Conservation (phyloP, 139 green algal species). For the Chlorella sp. region DNA sequence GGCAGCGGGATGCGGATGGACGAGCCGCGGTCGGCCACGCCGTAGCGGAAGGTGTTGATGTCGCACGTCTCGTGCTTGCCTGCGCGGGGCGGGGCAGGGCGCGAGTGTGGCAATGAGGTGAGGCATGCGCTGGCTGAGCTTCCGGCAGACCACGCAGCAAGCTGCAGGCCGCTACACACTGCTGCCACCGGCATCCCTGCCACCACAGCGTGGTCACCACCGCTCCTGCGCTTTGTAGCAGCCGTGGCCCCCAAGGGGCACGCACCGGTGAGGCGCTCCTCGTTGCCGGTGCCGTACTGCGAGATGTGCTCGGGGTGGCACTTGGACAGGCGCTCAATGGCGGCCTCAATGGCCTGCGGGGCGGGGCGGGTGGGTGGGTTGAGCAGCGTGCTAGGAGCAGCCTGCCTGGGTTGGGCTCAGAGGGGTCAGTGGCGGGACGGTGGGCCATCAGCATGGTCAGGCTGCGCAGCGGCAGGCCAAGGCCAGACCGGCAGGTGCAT, state of each 20-base stretch:
- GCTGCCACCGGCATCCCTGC: no score
- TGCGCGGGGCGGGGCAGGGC: not conserved
- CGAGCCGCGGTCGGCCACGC: slow-evolving; percentile 84
- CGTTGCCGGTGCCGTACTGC: slow-evolving; percentile 87
- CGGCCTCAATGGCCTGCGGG: slow-evolving; percentile 68
- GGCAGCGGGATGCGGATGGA: slow-evolving; percentile 91
- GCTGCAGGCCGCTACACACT: no score
- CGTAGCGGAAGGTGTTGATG: slow-evolving; percentile 87
- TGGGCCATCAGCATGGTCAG: no score
- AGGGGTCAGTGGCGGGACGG: no score
- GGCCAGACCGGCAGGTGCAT: no score
- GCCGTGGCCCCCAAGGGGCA: not conserved
- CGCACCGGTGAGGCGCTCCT: slow-evolving; percentile 77
- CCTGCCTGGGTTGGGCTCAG: no score
- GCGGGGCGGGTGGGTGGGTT: no score
- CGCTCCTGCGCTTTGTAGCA: not conserved
- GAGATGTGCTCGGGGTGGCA: slow-evolving; percentile 88
- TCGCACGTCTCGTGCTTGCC: slow-evolving; percentile 88
- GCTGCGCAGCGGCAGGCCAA: no score
- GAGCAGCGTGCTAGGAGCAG: no score
- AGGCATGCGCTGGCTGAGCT: not conserved
- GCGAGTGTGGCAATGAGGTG: not conserved
- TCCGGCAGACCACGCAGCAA: not conserved
- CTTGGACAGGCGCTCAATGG: slow-evolving; percentile 88
- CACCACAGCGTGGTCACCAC: no score